These are phyloP conservation scores for Colletotrichum spaethianum DNA, from an alignment of 2,329 filamentous ascomycete species.

Conservation along the genomic window DNA sequence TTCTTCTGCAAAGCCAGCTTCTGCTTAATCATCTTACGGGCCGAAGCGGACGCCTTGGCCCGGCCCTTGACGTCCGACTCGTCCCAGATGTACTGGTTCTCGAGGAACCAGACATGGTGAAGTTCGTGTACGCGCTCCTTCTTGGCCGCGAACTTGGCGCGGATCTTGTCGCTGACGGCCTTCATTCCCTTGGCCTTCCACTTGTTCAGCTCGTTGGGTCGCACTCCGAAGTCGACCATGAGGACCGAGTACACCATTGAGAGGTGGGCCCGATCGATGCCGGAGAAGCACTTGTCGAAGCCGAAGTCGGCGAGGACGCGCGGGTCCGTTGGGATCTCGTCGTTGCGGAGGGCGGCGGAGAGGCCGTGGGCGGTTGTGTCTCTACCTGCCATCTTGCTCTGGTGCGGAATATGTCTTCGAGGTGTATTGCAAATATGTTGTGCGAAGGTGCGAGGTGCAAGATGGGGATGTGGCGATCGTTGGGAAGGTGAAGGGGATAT, in stretches of 20 bases:
- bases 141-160: neutral
- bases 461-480: neutral
- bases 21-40: neutral
- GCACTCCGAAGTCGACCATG: neutral
- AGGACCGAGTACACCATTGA: slow-evolving; percentile 2
- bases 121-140: neutral
- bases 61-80: neutral
- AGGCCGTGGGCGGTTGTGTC: neutral
- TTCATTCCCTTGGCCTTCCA: neutral
- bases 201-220: neutral
- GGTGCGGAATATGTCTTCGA: too few species aligned
- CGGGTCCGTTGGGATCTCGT: slow-evolving; percentile 12
- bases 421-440: neutral
- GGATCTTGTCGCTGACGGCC: neutral
- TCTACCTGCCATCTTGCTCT: neutral
- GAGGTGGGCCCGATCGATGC: slow-evolving; percentile 1
- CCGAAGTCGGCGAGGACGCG: slow-evolving; percentile 8
- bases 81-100: slow-evolving; percentile 10
- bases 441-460: too few species aligned
- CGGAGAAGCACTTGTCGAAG: slow-evolving; percentile 8
- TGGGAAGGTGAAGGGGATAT: neutral
- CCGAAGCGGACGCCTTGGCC: neutral
- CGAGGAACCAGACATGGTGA: neutral
- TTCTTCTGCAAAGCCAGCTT: neutral
- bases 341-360: slow-evolving; percentile 8